A percentile compares a stretch with the other conserved stretches of the same genome.
Evolutionary conservation across 768 basidiomycete genomes (phyloP).

Genomic region (Agrocybe praecox): DNA sequence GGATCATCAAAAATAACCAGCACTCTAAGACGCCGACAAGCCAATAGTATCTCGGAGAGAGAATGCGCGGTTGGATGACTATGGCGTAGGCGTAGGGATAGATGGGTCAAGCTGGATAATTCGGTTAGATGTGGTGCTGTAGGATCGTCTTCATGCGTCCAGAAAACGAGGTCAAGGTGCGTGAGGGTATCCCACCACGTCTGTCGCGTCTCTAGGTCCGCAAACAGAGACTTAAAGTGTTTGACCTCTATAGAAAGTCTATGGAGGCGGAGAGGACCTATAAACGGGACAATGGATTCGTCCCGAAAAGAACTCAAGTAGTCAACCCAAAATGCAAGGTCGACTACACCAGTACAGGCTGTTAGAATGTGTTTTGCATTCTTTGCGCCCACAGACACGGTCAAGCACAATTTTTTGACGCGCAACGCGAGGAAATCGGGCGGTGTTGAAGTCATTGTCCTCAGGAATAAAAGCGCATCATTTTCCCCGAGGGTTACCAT

Average conservation of each 20-base stretch:
- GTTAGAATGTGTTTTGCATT: constrained; percentile 32
- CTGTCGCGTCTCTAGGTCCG: constrained; percentile 9
- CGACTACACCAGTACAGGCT: constrained; percentile 37
- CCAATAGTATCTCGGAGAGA: constrained; percentile 25
- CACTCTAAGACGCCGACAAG: constrained; percentile 26
- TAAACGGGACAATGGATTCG: constrained; percentile 21
- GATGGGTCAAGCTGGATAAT: constrained; percentile 32
- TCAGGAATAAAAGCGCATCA: constrained; percentile 36
- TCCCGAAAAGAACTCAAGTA: constrained; percentile 22
- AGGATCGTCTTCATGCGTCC: constrained; percentile 25
- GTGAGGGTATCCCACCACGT: constrained; percentile 32
- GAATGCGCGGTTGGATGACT: constrained; percentile 21
- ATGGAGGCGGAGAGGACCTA: constrained; percentile 28
- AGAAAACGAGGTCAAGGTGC: constrained; percentile 40
- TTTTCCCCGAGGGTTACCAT: constrained; percentile 35
- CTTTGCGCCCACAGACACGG: constrained; percentile 28
- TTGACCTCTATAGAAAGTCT: constrained; percentile 37
- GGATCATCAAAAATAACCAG: constrained; percentile 30
- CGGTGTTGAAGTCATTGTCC: constrained; percentile 33
- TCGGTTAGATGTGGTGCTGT: constrained; percentile 28
- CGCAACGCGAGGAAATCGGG: constrained; percentile 33
- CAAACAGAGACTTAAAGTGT: constrained; percentile 28
- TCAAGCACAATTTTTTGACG: constrained; percentile 42
- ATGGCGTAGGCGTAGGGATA: constrained; percentile 31
- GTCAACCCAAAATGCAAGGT: constrained; percentile 42